These are phyloP conservation scores for Arxiozyma heterogenica DNA, from an alignment of 1,139 yeast genomes.

Conservation along the genomic window DNA sequence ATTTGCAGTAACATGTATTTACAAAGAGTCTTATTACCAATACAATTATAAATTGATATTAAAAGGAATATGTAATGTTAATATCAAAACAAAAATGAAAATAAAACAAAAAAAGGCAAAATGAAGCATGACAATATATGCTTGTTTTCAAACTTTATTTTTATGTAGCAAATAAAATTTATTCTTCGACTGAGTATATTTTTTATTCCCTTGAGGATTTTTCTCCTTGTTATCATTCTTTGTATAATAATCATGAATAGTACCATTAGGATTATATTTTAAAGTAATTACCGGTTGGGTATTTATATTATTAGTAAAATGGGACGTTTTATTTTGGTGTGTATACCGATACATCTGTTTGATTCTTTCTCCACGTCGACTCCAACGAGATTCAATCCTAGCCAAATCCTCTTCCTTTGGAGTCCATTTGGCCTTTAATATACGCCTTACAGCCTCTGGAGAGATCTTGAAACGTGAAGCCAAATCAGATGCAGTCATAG, in stretches of 20 bases:
- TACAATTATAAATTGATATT: background rate
- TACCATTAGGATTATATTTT: background rate
- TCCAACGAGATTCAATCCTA: constrained; percentile 42
- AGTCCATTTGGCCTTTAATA: constrained; percentile 66
- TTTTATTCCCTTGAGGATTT: background rate
- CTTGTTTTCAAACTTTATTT: background rate
- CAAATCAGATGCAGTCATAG: constrained; percentile 48
- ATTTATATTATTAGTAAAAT: background rate
- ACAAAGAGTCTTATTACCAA: background rate
- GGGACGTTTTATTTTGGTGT: background rate
- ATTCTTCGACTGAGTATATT: background rate
- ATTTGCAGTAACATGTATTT: background rate
- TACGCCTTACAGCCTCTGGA: constrained; percentile 77
- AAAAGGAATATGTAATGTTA: background rate
- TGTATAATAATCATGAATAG: background rate
- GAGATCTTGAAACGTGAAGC: constrained; percentile 61
- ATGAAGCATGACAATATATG: background rate
- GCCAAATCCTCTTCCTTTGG: constrained; percentile 50
- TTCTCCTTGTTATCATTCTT: background rate
- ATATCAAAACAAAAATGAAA: background rate
- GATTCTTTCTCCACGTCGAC: constrained; percentile 34
- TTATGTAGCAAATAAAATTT: constrained; percentile 2
- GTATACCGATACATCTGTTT: constrained; percentile 14
- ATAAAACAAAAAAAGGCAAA: background rate
- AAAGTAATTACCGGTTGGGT: constrained; percentile 2